Percentiles rank a stretch among this genome's conserved stretches.
These are phyloP conservation scores for Chlamydomonas sphaeroides DNA, from an alignment of 139 green algal genomes.

Conservation along the genomic window DNA sequence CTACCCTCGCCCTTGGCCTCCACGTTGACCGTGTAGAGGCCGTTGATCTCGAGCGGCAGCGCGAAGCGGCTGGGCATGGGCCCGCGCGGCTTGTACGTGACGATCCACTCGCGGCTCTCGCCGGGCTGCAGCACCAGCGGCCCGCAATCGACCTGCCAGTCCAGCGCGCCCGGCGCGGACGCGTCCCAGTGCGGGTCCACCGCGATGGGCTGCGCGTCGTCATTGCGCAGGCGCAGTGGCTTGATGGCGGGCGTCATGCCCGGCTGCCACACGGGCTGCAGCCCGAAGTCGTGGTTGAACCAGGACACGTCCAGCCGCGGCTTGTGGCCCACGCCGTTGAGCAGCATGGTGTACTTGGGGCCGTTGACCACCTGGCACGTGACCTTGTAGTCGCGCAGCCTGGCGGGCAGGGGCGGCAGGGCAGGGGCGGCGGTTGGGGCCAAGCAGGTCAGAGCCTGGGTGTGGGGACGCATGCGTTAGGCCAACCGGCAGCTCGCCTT, in stretches of 20 bases:
- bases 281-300: constrained; percentile 76
- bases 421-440: background rate
- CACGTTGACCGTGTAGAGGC: constrained; percentile 78
- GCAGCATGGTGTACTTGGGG: constrained; percentile 66
- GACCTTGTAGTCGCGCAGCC: constrained; percentile 63
- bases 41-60: constrained; percentile 79
- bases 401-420: background rate
- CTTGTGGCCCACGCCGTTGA: constrained; percentile 75
- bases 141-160: constrained; percentile 50
- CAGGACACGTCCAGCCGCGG: constrained; percentile 76
- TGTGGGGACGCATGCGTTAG: too few relatives aligned
- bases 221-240: constrained; percentile 68
- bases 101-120: constrained; percentile 51
- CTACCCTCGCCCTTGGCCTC: constrained; percentile 67
- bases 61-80: constrained; percentile 42
- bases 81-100: constrained; percentile 70
- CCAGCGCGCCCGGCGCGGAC: background rate
- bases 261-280: constrained; percentile 61
- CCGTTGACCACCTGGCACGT: constrained; percentile 74
- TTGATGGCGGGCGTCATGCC: constrained; percentile 64
- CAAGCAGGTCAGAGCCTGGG: too few relatives aligned
- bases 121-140: constrained; percentile 70
- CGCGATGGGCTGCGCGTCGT: constrained; percentile 70
- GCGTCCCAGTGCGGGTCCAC: constrained; percentile 54
- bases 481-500: too few relatives aligned